These are phyloP conservation scores for Tolypocladium ophioglossoides DNA, from an alignment of 2,329 filamentous ascomycete species.

Conservation along the genomic window DNA sequence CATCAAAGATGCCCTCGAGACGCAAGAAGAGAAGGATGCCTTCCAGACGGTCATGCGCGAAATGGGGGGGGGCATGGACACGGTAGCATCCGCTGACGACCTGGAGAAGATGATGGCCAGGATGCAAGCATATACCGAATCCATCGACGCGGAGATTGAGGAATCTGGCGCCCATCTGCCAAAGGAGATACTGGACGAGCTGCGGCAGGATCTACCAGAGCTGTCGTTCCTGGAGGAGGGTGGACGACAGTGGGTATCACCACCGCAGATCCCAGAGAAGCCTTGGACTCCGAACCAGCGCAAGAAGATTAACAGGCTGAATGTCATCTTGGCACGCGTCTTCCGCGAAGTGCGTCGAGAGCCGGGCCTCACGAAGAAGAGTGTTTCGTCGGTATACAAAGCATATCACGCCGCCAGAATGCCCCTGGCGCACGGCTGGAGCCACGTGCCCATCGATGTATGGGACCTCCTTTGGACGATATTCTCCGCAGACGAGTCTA, in stretches of 20 bases:
- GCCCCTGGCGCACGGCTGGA: slow-evolving; percentile 33
- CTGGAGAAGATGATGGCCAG: slow-evolving; percentile 22
- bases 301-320: slow-evolving; percentile 26
- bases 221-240: slow-evolving; percentile 13
- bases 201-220: slow-evolving; percentile 18
- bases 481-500: slow-evolving; percentile 39
- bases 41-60: slow-evolving; percentile 24
- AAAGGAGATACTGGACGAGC: slow-evolving; percentile 19
- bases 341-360: slow-evolving; percentile 17
- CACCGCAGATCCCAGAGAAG: slow-evolving; percentile 25
- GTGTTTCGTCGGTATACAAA: slow-evolving; percentile 34
- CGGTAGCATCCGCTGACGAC: slow-evolving; percentile 20
- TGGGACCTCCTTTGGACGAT: slow-evolving; percentile 59
- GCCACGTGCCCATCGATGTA: slow-evolving; percentile 45
- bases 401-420: slow-evolving; percentile 36
- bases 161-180: slow-evolving; percentile 19
- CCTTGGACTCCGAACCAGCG: slow-evolving; percentile 26
- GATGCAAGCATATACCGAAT: slow-evolving; percentile 23
- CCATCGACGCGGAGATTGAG: slow-evolving; percentile 24
- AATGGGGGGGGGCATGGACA: slow-evolving; percentile 19
- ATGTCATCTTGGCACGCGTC: slow-evolving; percentile 17
- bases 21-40: slow-evolving; percentile 20
- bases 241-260: slow-evolving; percentile 9
- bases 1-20: slow-evolving; percentile 26
- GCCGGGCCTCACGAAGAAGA: slow-evolving; percentile 19